Evolutionary conservation across 371 early-diverging fungal species (phyloP), one percentile per base, ranked within the genome.

Genomic region (Paraphysoderma sedebokerense): DNA sequence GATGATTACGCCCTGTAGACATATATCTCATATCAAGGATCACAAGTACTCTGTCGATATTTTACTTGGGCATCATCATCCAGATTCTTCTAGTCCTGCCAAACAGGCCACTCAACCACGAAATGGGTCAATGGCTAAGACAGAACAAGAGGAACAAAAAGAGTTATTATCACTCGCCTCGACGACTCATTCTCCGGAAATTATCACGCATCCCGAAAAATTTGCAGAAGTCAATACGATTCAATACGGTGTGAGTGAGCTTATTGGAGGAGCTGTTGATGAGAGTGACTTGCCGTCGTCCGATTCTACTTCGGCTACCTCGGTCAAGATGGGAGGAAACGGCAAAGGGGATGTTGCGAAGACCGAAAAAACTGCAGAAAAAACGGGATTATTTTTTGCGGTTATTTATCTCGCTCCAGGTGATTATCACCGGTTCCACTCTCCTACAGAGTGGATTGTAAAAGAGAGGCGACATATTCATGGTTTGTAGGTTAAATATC

Each of bases 371-470:
- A 13, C 20, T 5, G 40, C 27, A 17, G 42, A 42, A 36, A 20
- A 36, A 2, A 36, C 20, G 37, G 37, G 37, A 11, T 67, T 95
- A 38, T 90, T 72, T 56, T 92, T 80, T 54, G 77, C 78, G 53
- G 92, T 93, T 8, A 77, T 97, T 15, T 97, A 97, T 57, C 64
- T 97, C 39, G 91, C 92, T 0, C 98, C 98, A 2, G 98, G 97
- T 1, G 95, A 96, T 57, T 97, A 97, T 63, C 98, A 97, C 63
- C 77, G 92, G 15, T 97, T 92, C 79, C 98, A 97, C 50, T 88
- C 96, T 19, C 98, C 98, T 28, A 76, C 84, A 3, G 83, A 87
- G 59, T 95, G 92, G 93, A 78, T 77, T 7, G 87, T 90, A 15
- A 70, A 84, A 49, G 68, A 70, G 2, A 61, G 89, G 35, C 65